Conservation (phyloP, 2,329 filamentous ascomycete genomes). For the Penicillium sp. region DNA sequence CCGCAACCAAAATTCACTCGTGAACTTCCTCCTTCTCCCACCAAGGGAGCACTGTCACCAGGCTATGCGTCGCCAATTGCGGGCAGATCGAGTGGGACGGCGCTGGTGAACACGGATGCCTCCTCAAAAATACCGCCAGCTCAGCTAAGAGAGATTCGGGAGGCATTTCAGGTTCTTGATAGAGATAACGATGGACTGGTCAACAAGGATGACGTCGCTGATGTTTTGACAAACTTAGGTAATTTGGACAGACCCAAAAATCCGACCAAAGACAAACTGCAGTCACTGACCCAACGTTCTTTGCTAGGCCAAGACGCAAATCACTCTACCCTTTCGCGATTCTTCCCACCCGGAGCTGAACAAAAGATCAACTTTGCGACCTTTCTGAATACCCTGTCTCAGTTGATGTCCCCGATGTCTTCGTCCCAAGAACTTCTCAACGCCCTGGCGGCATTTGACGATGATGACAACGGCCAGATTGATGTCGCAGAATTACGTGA, state of each 20-base stretch:
- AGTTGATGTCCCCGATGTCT: constrained; percentile 71
- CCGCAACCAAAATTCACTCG: constrained; percentile 36
- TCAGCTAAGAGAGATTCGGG: constrained; percentile 82
- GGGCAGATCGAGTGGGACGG: constrained; percentile 23
- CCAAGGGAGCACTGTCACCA: constrained; percentile 32
- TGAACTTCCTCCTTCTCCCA: constrained; percentile 43
- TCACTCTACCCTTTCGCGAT: constrained; percentile 69
- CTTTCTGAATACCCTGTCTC: constrained; percentile 81
- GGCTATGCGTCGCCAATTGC: constrained; percentile 31
- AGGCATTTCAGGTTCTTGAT: constrained; percentile 92
- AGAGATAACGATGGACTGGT: constrained; percentile 82
- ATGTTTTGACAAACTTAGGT: constrained; percentile 78
- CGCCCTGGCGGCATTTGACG: constrained; percentile 92
- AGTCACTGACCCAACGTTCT: not conserved
- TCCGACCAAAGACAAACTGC: not conserved
- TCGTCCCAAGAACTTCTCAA: constrained; percentile 78
- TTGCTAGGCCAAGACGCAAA: constrained; percentile 69
- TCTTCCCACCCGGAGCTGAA: constrained; percentile 73
- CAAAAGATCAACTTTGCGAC: constrained; percentile 79
- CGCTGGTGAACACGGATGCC: constrained; percentile 31
- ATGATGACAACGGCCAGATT: constrained; percentile 91
- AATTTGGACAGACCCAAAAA: not conserved
- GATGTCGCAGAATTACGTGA: constrained; percentile 80
- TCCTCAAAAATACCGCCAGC: constrained; percentile 66
- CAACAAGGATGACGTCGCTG: constrained; percentile 77